Evolutionary conservation across 2,329 filamentous ascomycete species (phyloP), one percentile per base, ranked within the genome.

Genomic region (Didymella keratinophila): DNA sequence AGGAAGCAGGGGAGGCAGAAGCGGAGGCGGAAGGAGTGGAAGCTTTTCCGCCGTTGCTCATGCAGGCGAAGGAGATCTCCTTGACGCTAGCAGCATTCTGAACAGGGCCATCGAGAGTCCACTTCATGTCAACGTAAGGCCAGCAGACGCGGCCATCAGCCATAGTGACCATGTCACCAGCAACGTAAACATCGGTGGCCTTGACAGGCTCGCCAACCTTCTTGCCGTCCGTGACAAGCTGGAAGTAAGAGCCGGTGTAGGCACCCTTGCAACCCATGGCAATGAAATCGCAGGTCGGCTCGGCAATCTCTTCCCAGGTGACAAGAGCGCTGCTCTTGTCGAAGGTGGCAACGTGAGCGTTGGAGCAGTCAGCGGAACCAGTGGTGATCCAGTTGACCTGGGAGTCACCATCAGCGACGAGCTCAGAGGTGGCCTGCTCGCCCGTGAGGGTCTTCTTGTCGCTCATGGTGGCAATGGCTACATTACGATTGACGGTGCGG

Each of bases 151-250:
- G 79, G 21, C 82, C 83, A 59, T 86, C 83, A n/a, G 75, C 65
- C 78, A 86, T 82, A 30, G 83, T 86, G 11, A 86, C 84, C 80
- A 88, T 86, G 66, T 88, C 86, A 37, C 86, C 86, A 8, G 85
- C 83, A 44, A 88, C 84, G 65, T 80, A 86, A n/a, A 82, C 81
- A 68, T 86, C 79, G 12, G 71, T 79, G n/a, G 79, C 81, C 52
- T 77, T 78, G 57, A 87, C 66, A 1, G 83, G 73, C 16, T 79
- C 74, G 20, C 85, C 86, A 34, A 86, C 76, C 68, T 81, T 84
- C 51, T 78, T 74, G 2, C 86, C 86, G 12, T 78, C 71, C 66
- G 81, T 78, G 25, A 88, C 82, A 51, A 84, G 76, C 75, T 88
- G 86, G 79, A 85, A 88, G 71, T 81, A 83, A 8, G 86, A 83